A percentile compares a stretch with the other conserved stretches of the same genome.
These are phyloP conservation scores for Rhododendron simsii DNA, from an alignment of 148 eudicot species.

Conservation along the genomic window DNA sequence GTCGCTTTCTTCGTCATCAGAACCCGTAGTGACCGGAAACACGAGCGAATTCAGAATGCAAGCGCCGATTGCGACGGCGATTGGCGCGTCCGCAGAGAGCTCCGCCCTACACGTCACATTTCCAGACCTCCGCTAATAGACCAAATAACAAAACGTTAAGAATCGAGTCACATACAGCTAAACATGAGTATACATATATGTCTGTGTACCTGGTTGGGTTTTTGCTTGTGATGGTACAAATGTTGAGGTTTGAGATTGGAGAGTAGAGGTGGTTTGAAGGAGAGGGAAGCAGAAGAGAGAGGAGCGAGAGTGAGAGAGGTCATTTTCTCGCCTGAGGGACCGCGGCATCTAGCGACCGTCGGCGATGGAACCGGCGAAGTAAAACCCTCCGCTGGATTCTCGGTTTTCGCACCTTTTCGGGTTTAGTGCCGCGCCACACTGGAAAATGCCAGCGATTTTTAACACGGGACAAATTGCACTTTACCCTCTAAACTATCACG, in stretches of 20 bases:
- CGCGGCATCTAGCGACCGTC: conserved; percentile 12
- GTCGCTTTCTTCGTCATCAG: conserved; percentile 35
- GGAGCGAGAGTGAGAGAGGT: conserved; percentile 17
- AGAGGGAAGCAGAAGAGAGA: conserved; percentile 6
- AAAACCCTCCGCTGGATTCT: background rate
- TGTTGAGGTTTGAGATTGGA: conserved; percentile 6
- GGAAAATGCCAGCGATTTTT: background rate
- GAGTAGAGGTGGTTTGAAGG: conserved; percentile 11
- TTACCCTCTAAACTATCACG: background rate
- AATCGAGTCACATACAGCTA: background rate
- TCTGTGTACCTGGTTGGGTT: conserved; percentile 16
- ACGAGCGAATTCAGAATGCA: conserved; percentile 65
- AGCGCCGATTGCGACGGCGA: conserved; percentile 73
- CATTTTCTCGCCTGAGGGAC: conserved; percentile 10
- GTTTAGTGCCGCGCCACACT: background rate
- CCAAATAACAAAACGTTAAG: background rate
- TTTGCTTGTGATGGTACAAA: conserved; percentile 3
- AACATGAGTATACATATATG: background rate
- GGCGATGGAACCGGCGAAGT: background rate
- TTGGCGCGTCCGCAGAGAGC: conserved; percentile 60
- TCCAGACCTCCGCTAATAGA: conserved; percentile 19
- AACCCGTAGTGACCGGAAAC: conserved; percentile 31
- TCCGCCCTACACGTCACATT: conserved; percentile 56
- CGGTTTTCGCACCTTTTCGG: conserved; percentile 1
- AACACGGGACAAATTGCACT: background rate